A percentile compares a stretch with the other conserved stretches of the same genome.
These are phyloP conservation scores for Naganishia albida DNA, from an alignment of 1,284 basidiomycete species.

Conservation along the genomic window DNA sequence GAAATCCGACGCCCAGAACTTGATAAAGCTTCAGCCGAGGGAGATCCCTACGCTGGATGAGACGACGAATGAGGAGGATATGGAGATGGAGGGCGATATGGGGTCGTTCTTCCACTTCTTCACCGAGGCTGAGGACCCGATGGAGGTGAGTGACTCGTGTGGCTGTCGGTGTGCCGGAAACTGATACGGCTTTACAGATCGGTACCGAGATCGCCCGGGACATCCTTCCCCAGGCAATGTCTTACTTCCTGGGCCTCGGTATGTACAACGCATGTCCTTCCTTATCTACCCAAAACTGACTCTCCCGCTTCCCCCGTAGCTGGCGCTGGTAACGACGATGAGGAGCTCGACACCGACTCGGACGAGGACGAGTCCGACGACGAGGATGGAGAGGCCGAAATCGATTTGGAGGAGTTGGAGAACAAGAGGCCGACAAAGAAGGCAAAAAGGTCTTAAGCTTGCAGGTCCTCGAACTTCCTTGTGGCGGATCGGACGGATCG, in stretches of 20 bases:
- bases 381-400: conserved; percentile 46
- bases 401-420: conserved; percentile 51
- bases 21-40: conserved; percentile 52
- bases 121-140: conserved; percentile 48
- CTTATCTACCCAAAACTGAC: background rate
- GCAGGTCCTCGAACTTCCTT: too few species aligned
- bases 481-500: too few species aligned
- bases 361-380: conserved; percentile 49
- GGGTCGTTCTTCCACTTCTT: conserved; percentile 58
- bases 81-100: conserved; percentile 46
- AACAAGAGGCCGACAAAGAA: conserved; percentile 45
- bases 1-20: conserved; percentile 57
- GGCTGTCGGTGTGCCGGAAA: background rate
- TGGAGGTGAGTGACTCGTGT: conserved; percentile 37
- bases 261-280: conserved; percentile 3
- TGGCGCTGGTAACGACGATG: conserved; percentile 34
- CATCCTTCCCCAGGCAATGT: conserved; percentile 46
- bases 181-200: conserved; percentile 20
- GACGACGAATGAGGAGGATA: background rate
- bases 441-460: conserved; percentile 31
- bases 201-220: conserved; percentile 39
- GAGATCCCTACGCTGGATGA: conserved; percentile 38
- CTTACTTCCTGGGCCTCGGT: conserved; percentile 45
- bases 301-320: background rate
- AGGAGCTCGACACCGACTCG: conserved; percentile 42